Conservation (phyloP, 257 asterid species). For the Nyctanthes arbortristis region DNA sequence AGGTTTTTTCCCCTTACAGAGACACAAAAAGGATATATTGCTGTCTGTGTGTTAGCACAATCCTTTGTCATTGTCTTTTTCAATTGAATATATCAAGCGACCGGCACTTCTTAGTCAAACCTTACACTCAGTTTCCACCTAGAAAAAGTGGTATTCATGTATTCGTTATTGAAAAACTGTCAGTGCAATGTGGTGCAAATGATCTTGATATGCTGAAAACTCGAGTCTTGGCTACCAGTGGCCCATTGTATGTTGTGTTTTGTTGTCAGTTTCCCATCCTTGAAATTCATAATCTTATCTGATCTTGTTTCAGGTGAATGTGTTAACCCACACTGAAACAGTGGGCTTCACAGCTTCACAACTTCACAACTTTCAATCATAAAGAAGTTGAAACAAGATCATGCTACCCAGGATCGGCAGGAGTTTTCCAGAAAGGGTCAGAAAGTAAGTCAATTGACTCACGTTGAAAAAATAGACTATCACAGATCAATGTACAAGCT, state of each 20-base stretch:
- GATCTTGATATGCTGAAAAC: background rate
- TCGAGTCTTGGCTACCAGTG: background rate
- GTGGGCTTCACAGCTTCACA: slow-evolving; percentile 21
- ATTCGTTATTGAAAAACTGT: background rate
- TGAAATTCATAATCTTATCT: background rate
- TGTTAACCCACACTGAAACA: slow-evolving; percentile 60
- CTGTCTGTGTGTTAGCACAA: too few species aligned
- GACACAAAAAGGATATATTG: too few species aligned
- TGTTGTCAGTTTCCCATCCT: background rate
- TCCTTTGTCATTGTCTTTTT: too few species aligned
- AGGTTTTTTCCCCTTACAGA: too few species aligned
- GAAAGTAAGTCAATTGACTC: too few species aligned
- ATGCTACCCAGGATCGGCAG: slow-evolving; percentile 52
- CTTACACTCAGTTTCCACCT: too few species aligned
- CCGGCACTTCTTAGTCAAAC: too few species aligned
- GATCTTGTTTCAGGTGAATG: slow-evolving; percentile 55
- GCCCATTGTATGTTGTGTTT: background rate
- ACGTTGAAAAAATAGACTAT: slow-evolving; percentile 12
- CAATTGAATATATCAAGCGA: too few species aligned
- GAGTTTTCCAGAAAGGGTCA: too few species aligned
- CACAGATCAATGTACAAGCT: background rate
- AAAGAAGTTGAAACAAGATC: slow-evolving; percentile 33
- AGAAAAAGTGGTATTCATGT: too few species aligned
- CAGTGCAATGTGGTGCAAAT: background rate
- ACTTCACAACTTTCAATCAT: slow-evolving; percentile 24